Evolutionary conservation across 2,329 filamentous ascomycete species (phyloP).

Genomic region (Leptographium flavum): DNA sequence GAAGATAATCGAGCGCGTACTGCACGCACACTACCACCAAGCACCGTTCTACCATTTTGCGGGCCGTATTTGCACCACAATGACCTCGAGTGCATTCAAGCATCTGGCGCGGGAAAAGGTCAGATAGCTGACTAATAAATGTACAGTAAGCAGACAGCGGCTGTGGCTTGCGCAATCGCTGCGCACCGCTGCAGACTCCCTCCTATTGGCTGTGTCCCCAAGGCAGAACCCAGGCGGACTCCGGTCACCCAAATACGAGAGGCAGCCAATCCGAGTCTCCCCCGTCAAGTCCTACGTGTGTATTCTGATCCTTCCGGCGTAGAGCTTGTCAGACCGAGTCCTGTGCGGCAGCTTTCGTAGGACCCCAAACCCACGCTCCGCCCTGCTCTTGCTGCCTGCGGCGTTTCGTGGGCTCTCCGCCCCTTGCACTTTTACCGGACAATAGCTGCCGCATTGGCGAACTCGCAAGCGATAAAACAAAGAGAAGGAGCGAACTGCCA

Average conservation of each 20-base stretch:
- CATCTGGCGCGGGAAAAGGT: too few relatives aligned
- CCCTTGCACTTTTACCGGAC: neutral
- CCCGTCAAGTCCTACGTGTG: constrained; percentile 6
- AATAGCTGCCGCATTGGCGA: constrained; percentile 1
- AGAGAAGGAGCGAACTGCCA: neutral
- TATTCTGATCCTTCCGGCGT: too few relatives aligned
- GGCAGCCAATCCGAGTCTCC: neutral
- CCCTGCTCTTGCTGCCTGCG: neutral
- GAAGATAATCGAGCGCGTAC: too few relatives aligned
- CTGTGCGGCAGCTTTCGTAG: constrained; percentile 4
- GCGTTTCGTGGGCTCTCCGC: neutral
- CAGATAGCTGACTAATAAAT: too few relatives aligned
- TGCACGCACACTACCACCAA: too few relatives aligned
- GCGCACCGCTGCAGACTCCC: neutral
- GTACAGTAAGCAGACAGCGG: too few relatives aligned
- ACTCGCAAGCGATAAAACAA: constrained; percentile 6
- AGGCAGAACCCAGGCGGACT: neutral
- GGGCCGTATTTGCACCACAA: too few relatives aligned
- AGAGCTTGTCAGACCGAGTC: neutral
- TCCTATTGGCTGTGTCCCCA: neutral
- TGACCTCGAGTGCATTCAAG: too few relatives aligned
- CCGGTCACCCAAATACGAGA: neutral
- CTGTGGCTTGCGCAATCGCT: too few relatives aligned
- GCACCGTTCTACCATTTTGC: too few relatives aligned
- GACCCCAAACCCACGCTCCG: neutral